A percentile compares a stretch with the other conserved stretches of the same genome.
Evolutionary conservation across 345 rosid genomes (phyloP).

Genomic region (Zanthoxylum bungeanum): DNA sequence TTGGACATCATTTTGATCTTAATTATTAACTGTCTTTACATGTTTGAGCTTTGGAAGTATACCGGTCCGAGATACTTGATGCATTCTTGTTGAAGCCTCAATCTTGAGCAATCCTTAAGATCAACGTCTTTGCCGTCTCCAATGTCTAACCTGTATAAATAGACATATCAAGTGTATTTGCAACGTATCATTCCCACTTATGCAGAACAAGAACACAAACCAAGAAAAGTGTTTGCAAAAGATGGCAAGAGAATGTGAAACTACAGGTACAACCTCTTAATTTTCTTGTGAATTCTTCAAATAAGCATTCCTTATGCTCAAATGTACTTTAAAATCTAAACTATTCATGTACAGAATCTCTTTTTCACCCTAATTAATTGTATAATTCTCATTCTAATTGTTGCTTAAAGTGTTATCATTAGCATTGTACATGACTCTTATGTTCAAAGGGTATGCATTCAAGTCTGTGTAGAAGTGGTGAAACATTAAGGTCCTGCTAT

Average conservation of each 20-base stretch:
- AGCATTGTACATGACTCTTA: neutral
- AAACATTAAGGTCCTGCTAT: neutral
- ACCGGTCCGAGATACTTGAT: conserved; percentile 44
- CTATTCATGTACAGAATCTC: neutral
- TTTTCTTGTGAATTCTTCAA: neutral
- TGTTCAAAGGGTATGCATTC: neutral
- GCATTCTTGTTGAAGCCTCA: conserved; percentile 32
- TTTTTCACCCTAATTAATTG: neutral
- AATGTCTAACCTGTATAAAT: conserved; percentile 31
- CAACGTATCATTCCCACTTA: neutral
- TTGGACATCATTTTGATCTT: neutral
- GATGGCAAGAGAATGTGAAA: neutral
- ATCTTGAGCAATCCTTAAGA: conserved; percentile 35
- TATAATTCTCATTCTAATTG: neutral
- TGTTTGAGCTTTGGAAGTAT: neutral
- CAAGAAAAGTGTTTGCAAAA: neutral
- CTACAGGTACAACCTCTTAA: neutral
- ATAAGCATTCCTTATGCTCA: too few relatives aligned
- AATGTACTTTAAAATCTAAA: neutral
- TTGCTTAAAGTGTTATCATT: too few relatives aligned
- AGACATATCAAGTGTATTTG: neutral
- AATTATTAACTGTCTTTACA: neutral
- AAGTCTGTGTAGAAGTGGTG: neutral
- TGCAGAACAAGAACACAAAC: neutral
- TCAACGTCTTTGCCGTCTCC: conserved; percentile 38